Evolutionary conservation across 192 early-diverging fungal species (phyloP).

Genomic region (Entomortierella parvispora): DNA sequence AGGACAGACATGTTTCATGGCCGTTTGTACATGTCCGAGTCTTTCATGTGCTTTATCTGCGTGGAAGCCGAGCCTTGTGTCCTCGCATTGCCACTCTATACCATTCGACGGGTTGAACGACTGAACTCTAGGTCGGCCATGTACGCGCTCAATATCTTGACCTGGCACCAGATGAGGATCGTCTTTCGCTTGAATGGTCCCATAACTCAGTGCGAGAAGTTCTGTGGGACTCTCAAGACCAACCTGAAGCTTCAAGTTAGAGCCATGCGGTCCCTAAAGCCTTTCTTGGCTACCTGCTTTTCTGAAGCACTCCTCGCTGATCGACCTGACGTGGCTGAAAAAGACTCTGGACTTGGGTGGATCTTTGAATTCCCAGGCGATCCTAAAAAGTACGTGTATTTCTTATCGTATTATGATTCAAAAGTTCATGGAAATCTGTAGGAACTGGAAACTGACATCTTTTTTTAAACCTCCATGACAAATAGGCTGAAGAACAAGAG

Average conservation of each 20-base stretch:
- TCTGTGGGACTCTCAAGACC: constrained; percentile 81
- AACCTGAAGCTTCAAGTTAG: constrained; percentile 77
- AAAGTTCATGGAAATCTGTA: neutral
- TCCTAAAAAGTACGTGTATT: constrained; percentile 65
- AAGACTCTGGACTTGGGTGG: constrained; percentile 71
- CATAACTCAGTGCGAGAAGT: constrained; percentile 74
- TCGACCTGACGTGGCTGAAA: constrained; percentile 57
- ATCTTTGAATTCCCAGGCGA: constrained; percentile 80
- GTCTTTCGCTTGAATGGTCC: constrained; percentile 82
- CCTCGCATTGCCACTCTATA: constrained; percentile 87
- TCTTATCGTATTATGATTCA: neutral
- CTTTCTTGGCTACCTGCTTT: constrained; percentile 79
- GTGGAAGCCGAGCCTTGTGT: constrained; percentile 74
- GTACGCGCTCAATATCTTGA: constrained; percentile 83
- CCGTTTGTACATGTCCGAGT: constrained; percentile 84
- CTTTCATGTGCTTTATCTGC: constrained; percentile 88
- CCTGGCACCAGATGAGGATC: constrained; percentile 92
- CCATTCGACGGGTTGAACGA: constrained; percentile 91
- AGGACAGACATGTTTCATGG: constrained; percentile 63
- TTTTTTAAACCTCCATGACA: neutral
- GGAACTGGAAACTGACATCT: neutral
- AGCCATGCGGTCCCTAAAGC: constrained; percentile 82
- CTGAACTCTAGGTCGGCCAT: constrained; percentile 71
- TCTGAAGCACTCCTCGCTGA: constrained; percentile 81
- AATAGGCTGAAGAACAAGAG: constrained; percentile 69